Evolutionary conservation across 2,329 filamentous ascomycete species (phyloP).

Genomic region (Fusarium secorum): DNA sequence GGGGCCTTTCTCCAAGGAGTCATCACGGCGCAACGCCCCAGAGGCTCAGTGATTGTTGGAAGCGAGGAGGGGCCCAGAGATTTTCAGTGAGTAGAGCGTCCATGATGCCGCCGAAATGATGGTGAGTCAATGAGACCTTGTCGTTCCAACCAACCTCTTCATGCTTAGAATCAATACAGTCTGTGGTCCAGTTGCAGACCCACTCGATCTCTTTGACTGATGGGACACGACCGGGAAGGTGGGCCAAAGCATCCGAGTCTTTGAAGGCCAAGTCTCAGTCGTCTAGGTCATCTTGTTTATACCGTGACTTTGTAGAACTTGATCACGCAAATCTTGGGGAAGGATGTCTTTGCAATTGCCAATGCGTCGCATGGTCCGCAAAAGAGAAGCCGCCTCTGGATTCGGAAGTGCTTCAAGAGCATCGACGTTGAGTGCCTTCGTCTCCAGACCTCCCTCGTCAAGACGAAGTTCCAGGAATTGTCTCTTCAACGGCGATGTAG

Average conservation of each 20-base stretch:
- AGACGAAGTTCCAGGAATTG: background rate
- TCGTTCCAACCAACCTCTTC: background rate
- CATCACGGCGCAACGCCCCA: too few species aligned
- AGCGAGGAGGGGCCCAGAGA: too few species aligned
- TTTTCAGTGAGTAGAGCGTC: too few species aligned
- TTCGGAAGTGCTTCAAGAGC: background rate
- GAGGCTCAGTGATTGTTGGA: too few species aligned
- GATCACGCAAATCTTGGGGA: background rate
- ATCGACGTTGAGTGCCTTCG: background rate
- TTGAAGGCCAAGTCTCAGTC: background rate
- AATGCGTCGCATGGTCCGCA: background rate
- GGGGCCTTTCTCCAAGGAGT: too few species aligned
- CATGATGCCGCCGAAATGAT: too few species aligned
- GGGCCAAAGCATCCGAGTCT: background rate
- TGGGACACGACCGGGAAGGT: accelerated
- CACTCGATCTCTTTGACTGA: background rate
- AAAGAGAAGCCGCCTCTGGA: background rate
- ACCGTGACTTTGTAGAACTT: background rate
- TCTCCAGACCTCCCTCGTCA: background rate
- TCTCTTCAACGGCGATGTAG: accelerated
- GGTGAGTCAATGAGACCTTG: too few species aligned
- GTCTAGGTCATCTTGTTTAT: background rate
- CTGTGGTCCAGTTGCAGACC: background rate
- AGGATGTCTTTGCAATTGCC: background rate
- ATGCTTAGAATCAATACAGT: background rate